Evolutionary conservation across 495 filamentous ascomycete species (phyloP).

Genomic region (Penicillium chermesinum): DNA sequence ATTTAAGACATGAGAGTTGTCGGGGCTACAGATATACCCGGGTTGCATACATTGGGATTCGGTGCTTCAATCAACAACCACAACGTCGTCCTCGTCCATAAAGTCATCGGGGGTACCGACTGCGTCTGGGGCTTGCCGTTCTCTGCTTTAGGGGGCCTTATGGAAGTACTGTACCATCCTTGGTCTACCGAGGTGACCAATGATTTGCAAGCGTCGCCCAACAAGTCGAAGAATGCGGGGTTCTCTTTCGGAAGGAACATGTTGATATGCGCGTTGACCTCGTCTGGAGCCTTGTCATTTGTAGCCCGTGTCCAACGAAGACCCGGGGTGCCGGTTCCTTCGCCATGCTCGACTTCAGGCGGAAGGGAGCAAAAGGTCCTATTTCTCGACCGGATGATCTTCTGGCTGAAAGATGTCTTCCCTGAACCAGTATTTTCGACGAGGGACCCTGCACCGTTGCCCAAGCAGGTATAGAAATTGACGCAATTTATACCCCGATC

Average conservation of each 20-base stretch:
- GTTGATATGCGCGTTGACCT: slow-evolving; percentile 75
- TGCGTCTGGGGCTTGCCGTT: slow-evolving; percentile 2
- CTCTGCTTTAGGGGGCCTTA: slow-evolving; percentile 20
- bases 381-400: slow-evolving; percentile 44
- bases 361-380: slow-evolving; percentile 86
- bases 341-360: slow-evolving; percentile 40
- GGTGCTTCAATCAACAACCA: slow-evolving; percentile 35
- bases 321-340: slow-evolving; percentile 21
- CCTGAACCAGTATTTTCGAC: slow-evolving; percentile 27
- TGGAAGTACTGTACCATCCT: slow-evolving; percentile 35
- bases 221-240: slow-evolving; percentile 66
- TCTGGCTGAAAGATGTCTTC: slow-evolving; percentile 33
- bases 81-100: slow-evolving; percentile 37
- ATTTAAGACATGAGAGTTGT: background rate
- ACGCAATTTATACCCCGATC: slow-evolving; percentile 61
- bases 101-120: slow-evolving; percentile 19
- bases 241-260: slow-evolving; percentile 86
- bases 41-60: slow-evolving; percentile 4
- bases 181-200: slow-evolving; percentile 45
- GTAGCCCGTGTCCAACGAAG: slow-evolving; percentile 59
- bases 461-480: slow-evolving; percentile 80
- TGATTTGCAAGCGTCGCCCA: slow-evolving; percentile 59
- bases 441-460: slow-evolving; percentile 49
- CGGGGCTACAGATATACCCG: background rate
- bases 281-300: slow-evolving; percentile 74